phyloP scores from a whole-genome alignment of 2,329 filamentous ascomycete genomes.

The Aspergillus intermedius region DNA sequence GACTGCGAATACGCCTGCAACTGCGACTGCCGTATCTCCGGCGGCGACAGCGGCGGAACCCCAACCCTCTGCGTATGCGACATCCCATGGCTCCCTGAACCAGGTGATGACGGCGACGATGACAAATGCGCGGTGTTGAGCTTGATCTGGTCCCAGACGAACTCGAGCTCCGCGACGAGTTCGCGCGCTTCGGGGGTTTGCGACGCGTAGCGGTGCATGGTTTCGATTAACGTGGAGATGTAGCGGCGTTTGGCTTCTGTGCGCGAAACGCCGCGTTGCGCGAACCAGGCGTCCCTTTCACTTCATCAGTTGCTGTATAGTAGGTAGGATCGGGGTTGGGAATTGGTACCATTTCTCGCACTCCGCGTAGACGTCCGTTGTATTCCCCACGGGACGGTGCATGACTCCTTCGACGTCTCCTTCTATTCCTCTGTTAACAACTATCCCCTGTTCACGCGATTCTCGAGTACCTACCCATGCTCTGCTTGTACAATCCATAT shows the following conservation, averaged over 20 bases:
- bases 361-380: slow-evolving; percentile 47
- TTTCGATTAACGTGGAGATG: slow-evolving; percentile 88
- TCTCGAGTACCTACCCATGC: slow-evolving; percentile 58
- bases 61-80: slow-evolving; percentile 10
- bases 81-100: slow-evolving; percentile 7
- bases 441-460: neutral
- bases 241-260: slow-evolving; percentile 94
- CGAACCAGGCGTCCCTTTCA: slow-evolving; percentile 81
- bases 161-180: slow-evolving; percentile 90
- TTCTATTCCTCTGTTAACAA: slow-evolving; percentile 45
- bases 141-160: slow-evolving; percentile 98
- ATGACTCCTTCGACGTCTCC: slow-evolving; percentile 93
- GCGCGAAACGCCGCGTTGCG: slow-evolving; percentile 71
- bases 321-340: neutral
- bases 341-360: slow-evolving; percentile 58
- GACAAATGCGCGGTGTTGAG: slow-evolving; percentile 63
- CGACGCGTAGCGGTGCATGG: slow-evolving; percentile 91
- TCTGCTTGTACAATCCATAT: slow-evolving; percentile 98
- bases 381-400: slow-evolving; percentile 62
- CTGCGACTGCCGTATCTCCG: slow-evolving; percentile 3
- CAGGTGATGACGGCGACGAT: slow-evolving; percentile 42
- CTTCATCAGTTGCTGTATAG: neutral
- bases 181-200: slow-evolving; percentile 74
- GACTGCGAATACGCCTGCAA: slow-evolving; percentile 18
- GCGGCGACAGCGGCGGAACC: slow-evolving; percentile 23